Evolutionary conservation across 2,329 filamentous ascomycete genomes (phyloP), one percentile per base, ranked within the genome.

Genomic region (Fusarium sublunatum): DNA sequence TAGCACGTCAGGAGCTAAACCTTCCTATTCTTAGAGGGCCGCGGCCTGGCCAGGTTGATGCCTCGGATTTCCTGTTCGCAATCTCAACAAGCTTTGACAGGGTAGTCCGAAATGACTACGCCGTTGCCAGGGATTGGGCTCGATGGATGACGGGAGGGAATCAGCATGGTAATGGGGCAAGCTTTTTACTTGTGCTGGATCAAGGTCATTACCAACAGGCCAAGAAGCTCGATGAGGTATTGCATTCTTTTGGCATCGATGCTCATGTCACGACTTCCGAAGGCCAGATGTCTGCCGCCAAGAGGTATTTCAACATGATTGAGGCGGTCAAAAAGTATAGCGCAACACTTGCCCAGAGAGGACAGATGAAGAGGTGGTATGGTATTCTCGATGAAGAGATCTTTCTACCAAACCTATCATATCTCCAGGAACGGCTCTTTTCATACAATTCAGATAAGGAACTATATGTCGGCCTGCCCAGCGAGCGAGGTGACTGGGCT

Each of bases 371-470:
- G 72, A 72, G 68, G 39, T 82, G 78, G 72, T 76, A 78, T 34
- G 80, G 75, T 1, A 70, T 83, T 2, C 62, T 83, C 2, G 81
- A 83, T 29, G 80, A 82, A 60, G 76, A 78, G 50, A 71, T 81
- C 44, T 83, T 83, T 65, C 75, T 83, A 42, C 80, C 81, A 1
- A 77, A 76, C 34, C 65, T 82, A 29, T 68, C 72, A 1, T 71
- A 74, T 38, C 75, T 83, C 8, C 67, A 79, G 4, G 64, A 73
- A 25, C 74, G 73, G 6, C 73, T 83, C 3, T 70, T 69, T n/a
- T 50, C 67, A 1, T 77, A 77, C 52, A 72, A 77, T 42, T 57
- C 73, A 1, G 64, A 59, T 7, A 58, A 73, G 7, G 70, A 76
- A 42, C 55, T 78, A 12, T 82, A 79, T 61, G 54, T 83, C 12